phyloP scores from a whole-genome alignment of 169 alveolate genomes.

The Plasmodium ovale region DNA sequence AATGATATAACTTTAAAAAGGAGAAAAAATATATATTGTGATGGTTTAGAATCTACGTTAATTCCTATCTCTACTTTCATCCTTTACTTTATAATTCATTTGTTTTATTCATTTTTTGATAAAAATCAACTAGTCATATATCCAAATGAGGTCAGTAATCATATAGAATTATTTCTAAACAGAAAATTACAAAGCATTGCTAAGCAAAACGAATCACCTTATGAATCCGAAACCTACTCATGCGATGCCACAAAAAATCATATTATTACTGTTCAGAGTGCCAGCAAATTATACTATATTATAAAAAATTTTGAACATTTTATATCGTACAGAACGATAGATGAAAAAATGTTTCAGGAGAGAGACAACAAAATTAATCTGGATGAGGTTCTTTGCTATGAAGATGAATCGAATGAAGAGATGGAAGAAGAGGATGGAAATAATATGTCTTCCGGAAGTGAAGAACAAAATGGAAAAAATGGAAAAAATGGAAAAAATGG shows the following conservation, averaged over 20 bases:
- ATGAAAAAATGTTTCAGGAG: neutral
- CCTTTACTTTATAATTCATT: conserved; percentile 50
- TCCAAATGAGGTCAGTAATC: neutral
- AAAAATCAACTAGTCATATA: conserved; percentile 4
- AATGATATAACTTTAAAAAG: conserved; percentile 58
- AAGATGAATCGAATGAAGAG: neutral
- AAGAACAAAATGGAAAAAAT: neutral
- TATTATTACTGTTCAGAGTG: conserved; percentile 51
- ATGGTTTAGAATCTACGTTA: conserved; percentile 55
- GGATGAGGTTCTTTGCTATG: neutral
- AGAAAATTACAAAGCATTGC: neutral
- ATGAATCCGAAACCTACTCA: no score
- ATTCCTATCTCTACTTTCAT: conserved; percentile 61
- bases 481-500: neutral
- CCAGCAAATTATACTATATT: conserved; percentile 50
- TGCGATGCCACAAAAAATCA: no score
- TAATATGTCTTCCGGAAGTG: neutral
- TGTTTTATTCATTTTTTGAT: conserved; percentile 72
- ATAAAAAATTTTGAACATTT: conserved; percentile 40
- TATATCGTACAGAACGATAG: conserved; percentile 40
- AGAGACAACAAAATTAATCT: neutral
- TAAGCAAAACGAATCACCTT: neutral
- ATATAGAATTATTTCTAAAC: conserved; percentile 38
- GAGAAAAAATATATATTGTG: conserved; percentile 17
- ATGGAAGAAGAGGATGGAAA: neutral